Percentiles rank a stretch among this genome's conserved stretches.
Conservation (phyloP, 2,329 filamentous ascomycete genomes). For the Neonectria faginata region DNA sequence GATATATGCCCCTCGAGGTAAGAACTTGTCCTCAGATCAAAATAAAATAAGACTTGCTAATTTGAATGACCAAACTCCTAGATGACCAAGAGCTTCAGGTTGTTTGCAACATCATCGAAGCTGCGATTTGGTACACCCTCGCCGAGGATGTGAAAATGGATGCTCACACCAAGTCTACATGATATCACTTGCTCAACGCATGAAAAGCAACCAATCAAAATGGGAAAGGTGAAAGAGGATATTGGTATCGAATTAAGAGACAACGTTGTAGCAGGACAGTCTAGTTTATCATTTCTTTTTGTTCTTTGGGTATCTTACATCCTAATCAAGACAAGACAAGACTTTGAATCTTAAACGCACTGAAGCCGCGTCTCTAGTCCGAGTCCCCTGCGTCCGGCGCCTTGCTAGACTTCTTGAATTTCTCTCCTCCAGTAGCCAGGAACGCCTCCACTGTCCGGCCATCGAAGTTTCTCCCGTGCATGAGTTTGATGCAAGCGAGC, state of each 20-base stretch:
- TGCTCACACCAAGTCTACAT: slow-evolving; percentile 28
- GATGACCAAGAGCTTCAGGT: slow-evolving; percentile 74
- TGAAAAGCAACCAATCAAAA: not conserved
- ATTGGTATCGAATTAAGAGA: not conserved
- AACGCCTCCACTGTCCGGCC: slow-evolving; percentile 78
- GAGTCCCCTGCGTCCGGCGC: slow-evolving; percentile 60
- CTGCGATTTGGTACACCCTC: slow-evolving; percentile 76
- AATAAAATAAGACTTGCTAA: slow-evolving; percentile 9
- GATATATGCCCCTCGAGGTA: slow-evolving; percentile 80
- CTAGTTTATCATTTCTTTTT: slow-evolving; percentile 19
- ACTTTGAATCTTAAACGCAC: slow-evolving; percentile 19
- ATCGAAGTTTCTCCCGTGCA: slow-evolving; percentile 85
- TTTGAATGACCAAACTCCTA: slow-evolving; percentile 37
- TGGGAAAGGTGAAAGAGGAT: not conserved
- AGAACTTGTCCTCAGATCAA: slow-evolving; percentile 34
- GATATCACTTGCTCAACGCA: slow-evolving; percentile 4
- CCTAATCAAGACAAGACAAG: slow-evolving; percentile 28
- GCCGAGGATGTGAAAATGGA: slow-evolving; percentile 58
- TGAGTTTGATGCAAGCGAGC: slow-evolving; percentile 75
- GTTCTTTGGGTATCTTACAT: slow-evolving; percentile 46
- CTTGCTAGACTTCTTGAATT: slow-evolving; percentile 76
- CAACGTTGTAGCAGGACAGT: not conserved
- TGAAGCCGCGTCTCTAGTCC: slow-evolving; percentile 39
- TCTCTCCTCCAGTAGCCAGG: slow-evolving; percentile 76
- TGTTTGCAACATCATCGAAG: slow-evolving; percentile 77